Base-by-base conservation (phyloP, 441 rosid genomes). In the California macrophylla region DNA sequence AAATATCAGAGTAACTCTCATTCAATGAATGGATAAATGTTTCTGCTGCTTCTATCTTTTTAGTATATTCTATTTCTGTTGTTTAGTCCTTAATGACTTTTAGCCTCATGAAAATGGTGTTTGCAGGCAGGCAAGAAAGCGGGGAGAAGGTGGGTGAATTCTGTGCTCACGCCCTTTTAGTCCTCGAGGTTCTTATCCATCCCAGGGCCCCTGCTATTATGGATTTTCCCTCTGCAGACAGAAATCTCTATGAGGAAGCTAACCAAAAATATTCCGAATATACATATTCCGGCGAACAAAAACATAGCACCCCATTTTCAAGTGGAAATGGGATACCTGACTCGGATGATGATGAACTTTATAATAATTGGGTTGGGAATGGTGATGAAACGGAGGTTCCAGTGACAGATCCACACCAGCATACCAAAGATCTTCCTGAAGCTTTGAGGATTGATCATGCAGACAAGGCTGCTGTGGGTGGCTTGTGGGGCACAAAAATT, bases 161-260 rank as follows among this genome's bases (percentile, higher is more conserved):
- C 69, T 94, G 99, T 74, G 85, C 85, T 24, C 73, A 81, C 47
- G 96, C 99, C 32, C 81, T 92, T 71, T 75, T 85, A 72, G 80
- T 87, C 63, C 80, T 90, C 81, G 98, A 89, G 82, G 90, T 85
- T 69, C 85, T 92, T 71, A 84, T 92, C 66, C 98, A 90, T 81
- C 97, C 97, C 0, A 80, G 97, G 76, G 86, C 80, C 45, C 88
- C 85, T 71, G 90, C 96, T 3, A 66, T 85, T 52, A 80, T 76
- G 23, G 82, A 82, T 77, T 78, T 77, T 28, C 77, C 80, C 3
- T 42, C 91, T 9, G 54, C 67, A 20, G 42, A 32, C 58, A 40
- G 13, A 1, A 52, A 66, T 67, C 71, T 80, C 54, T 45, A 50
- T 20, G 75, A 68, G 62, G 80, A 75, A 54, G 69, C 67, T 72